These are phyloP conservation scores for Mycena rebaudengoi DNA, from an alignment of 768 basidiomycete species.

Conservation along the genomic window DNA sequence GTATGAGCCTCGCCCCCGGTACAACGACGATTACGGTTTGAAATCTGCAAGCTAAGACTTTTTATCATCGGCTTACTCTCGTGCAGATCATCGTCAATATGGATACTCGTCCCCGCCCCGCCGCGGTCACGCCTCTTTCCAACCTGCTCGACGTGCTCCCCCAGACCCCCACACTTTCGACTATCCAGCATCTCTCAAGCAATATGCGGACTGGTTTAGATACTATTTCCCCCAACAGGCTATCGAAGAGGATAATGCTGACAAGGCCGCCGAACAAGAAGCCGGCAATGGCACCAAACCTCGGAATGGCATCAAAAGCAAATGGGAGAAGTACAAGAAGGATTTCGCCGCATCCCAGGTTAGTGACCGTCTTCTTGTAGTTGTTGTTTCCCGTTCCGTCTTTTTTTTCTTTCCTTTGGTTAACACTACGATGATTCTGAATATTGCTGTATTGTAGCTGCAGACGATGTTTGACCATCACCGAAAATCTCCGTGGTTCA, in stretches of 20 bases:
- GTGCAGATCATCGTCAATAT: conserved; percentile 57
- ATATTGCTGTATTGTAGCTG: conserved; percentile 68
- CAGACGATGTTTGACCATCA: conserved; percentile 97
- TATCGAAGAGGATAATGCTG: conserved; percentile 81
- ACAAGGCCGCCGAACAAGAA: conserved; percentile 86
- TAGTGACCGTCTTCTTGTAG: conserved; percentile 44
- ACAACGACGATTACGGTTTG: conserved; percentile 85
- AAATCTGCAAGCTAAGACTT: not conserved
- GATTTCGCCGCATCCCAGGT: conserved; percentile 90
- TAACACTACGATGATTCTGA: conserved; percentile 31
- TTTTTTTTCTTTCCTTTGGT: no score
- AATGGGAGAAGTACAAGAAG: conserved; percentile 96
- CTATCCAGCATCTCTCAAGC: conserved; percentile 82
- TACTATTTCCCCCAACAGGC: conserved; percentile 79
- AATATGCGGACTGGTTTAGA: conserved; percentile 90
- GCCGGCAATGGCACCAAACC: conserved; percentile 85
- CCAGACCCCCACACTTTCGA: conserved; percentile 85
- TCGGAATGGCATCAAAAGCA: conserved; percentile 81
- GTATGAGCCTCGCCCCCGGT: conserved; percentile 84
- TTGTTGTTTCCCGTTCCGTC: conserved; percentile 31
- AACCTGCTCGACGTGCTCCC: conserved; percentile 67
- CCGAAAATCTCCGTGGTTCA: conserved; percentile 95
- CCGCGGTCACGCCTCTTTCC: conserved; percentile 62
- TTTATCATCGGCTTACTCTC: conserved; percentile 21
- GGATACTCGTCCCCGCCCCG: conserved; percentile 69